A percentile compares a stretch with the other conserved stretches of the same genome.
These are phyloP conservation scores for Oidiodendron maius DNA, from an alignment of 495 filamentous ascomycete species.

Conservation along the genomic window DNA sequence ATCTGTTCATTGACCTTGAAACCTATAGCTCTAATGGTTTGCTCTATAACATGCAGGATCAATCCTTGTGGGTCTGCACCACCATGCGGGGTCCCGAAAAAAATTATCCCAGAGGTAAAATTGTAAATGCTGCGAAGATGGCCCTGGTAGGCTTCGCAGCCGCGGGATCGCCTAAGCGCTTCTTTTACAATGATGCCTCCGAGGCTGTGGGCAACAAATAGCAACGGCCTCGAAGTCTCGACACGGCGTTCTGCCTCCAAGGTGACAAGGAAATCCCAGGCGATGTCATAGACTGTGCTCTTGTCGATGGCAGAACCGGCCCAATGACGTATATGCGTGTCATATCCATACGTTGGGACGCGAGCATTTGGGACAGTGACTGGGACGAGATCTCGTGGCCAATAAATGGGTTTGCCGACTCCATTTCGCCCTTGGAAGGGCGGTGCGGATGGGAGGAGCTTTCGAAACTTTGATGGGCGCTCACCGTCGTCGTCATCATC, in stretches of 20 bases:
- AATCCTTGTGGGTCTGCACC: conserved; percentile 22
- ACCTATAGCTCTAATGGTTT: conserved; percentile 9
- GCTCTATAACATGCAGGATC: conserved; percentile 15
- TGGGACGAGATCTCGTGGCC: conserved; percentile 31
- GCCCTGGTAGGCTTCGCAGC: conserved; percentile 1
- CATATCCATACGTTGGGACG: conserved; percentile 32
- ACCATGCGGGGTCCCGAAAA: conserved; percentile 36
- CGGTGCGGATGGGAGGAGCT: background rate
- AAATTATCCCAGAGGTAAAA: conserved; percentile 29
- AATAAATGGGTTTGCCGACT: conserved; percentile 10
- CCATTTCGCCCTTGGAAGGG: background rate
- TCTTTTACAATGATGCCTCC: conserved; percentile 13
- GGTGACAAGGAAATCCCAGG: conserved; percentile 3
- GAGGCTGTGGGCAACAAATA: conserved; percentile 16
- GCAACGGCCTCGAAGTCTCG: conserved; percentile 4
- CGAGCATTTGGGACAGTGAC: conserved; percentile 24
- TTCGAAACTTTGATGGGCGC: background rate
- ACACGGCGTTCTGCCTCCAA: conserved; percentile 2
- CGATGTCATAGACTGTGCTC: conserved; percentile 3
- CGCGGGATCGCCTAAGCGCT: background rate
- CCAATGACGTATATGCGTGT: conserved; percentile 20
- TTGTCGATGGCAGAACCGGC: conserved; percentile 15
- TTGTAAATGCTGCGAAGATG: conserved; percentile 26
- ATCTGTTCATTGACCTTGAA: conserved; percentile 19
- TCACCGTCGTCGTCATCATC: background rate